Percentiles rank a stretch among this genome's conserved stretches.
Conservation (phyloP, 1,284 basidiomycete genomes). For the Neotropicomus parvogracilis region DNA sequence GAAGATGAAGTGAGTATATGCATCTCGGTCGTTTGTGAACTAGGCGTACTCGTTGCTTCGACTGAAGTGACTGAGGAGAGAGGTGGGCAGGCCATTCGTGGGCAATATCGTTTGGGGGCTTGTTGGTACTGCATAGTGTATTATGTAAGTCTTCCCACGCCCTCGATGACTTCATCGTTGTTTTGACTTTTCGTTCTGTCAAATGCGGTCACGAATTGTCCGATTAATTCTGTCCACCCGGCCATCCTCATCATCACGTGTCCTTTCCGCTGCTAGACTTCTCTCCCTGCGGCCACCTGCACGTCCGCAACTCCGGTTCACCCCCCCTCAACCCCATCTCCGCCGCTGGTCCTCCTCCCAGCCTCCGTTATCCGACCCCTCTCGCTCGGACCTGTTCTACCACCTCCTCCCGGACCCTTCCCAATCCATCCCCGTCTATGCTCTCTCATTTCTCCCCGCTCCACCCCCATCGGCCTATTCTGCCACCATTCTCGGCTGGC, state of each 20-base stretch:
- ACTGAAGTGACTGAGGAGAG: slow-evolving; percentile 27
- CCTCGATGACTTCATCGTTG: slow-evolving; percentile 3
- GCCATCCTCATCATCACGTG: not conserved
- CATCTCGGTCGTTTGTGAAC: slow-evolving; percentile 1
- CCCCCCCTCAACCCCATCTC: slow-evolving; percentile 4
- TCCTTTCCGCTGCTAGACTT: not conserved
- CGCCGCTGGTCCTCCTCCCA: slow-evolving; percentile 19
- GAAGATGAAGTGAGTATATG: not conserved
- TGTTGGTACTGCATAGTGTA: slow-evolving; percentile 35
- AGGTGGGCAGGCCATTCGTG: slow-evolving; percentile 6
- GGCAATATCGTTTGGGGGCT: slow-evolving; percentile 24
- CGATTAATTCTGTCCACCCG: slow-evolving; percentile 1
- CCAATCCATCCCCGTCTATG: slow-evolving; percentile 47
- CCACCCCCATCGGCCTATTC: slow-evolving; percentile 46
- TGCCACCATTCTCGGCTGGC: slow-evolving; percentile 62
- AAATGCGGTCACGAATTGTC: slow-evolving; percentile 14
- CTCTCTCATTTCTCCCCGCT: slow-evolving; percentile 55
- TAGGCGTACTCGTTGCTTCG: slow-evolving; percentile 32
- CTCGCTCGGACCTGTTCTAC: slow-evolving; percentile 64
- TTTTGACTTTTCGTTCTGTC: too few relatives aligned
- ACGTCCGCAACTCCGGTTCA: slow-evolving; percentile 4
- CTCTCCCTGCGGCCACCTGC: not conserved
- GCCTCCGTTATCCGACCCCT: slow-evolving; percentile 42
- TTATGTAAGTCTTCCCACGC: slow-evolving; percentile 30
- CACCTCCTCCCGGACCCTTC: slow-evolving; percentile 54